Evolutionary conservation across 78 protist genomes (phyloP).

Genomic region (Isochrysis galbana): DNA sequence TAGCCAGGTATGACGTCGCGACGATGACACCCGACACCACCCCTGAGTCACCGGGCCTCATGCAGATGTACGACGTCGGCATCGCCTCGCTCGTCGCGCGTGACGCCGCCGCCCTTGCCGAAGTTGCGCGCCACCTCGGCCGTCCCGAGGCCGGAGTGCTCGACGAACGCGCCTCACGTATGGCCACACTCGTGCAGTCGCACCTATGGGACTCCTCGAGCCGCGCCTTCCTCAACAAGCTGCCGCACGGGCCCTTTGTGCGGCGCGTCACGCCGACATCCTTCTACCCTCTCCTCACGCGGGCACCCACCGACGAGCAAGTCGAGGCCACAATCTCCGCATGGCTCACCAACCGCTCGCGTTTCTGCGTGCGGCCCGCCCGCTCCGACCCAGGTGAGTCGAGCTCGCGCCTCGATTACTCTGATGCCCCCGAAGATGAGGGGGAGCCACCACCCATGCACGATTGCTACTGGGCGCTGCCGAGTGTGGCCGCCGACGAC

Average conservation of each 20-base stretch:
- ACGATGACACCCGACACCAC: too few relatives aligned
- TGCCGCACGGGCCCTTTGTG: background rate
- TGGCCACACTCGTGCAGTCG: background rate
- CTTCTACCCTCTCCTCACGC: conserved; percentile 11
- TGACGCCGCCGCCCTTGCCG: background rate
- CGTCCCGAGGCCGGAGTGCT: background rate
- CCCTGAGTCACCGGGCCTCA: too few relatives aligned
- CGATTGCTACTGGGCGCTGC: conserved; percentile 33
- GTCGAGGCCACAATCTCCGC: background rate
- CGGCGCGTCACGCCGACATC: conserved; percentile 14
- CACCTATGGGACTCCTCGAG: background rate
- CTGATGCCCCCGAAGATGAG: background rate
- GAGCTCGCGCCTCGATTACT: too few relatives aligned
- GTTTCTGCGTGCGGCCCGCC: too few relatives aligned
- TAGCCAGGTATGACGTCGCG: too few relatives aligned
- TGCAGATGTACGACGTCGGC: too few relatives aligned
- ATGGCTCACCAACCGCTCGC: background rate
- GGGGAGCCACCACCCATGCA: background rate
- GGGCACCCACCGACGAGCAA: conserved; percentile 24
- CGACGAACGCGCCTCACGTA: background rate
- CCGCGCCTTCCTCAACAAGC: background rate
- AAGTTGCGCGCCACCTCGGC: background rate
- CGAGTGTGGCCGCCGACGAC: background rate
- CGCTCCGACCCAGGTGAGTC: too few relatives aligned
- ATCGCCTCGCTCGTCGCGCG: background rate